A percentile compares a stretch with the other conserved stretches of the same genome.
phyloP scores from a whole-genome alignment of 306 rosid species.

The Vigna trinervia region DNA sequence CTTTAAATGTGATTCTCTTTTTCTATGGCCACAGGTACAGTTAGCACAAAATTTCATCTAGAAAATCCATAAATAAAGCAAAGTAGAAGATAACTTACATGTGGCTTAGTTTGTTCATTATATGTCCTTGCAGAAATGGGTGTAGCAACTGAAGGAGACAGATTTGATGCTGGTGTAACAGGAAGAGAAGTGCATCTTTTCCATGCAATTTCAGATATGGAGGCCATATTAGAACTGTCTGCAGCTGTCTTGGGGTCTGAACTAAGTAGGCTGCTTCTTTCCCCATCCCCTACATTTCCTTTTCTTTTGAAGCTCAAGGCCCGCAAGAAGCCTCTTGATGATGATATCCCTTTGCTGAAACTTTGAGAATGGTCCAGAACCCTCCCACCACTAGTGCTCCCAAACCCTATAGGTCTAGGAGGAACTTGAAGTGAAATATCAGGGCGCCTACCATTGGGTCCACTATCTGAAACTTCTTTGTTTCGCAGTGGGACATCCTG shows the following conservation, averaged over 20 bases:
- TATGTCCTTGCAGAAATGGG: constrained; percentile 77
- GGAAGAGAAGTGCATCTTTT: constrained; percentile 87
- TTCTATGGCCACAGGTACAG: constrained; percentile 4
- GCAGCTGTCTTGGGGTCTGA: constrained; percentile 62
- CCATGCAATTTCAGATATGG: constrained; percentile 68
- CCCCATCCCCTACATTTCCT: constrained; percentile 62
- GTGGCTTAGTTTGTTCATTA: constrained; percentile 63
- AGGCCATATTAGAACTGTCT: constrained; percentile 59
- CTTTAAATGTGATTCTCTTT: background rate
- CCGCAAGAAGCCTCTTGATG: constrained; percentile 69
- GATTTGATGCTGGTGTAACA: constrained; percentile 68
- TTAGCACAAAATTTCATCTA: constrained; percentile 23
- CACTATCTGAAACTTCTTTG: constrained; percentile 55
- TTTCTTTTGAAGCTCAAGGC: constrained; percentile 90
- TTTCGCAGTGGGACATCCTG: constrained; percentile 53
- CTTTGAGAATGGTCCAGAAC: constrained; percentile 77
- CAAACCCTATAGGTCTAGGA: constrained; percentile 70
- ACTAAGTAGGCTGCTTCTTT: constrained; percentile 82
- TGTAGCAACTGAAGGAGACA: constrained; percentile 69
- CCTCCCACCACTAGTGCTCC: constrained; percentile 63
- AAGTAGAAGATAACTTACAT: constrained; percentile 56
- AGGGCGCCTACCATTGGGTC: constrained; percentile 68
- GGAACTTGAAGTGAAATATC: constrained; percentile 97
- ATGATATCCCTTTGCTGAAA: constrained; percentile 61
- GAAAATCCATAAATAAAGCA: constrained; percentile 34